phyloP scores from a whole-genome alignment of 2,329 filamentous ascomycete genomes.

The Lachnellula occidentalis region DNA sequence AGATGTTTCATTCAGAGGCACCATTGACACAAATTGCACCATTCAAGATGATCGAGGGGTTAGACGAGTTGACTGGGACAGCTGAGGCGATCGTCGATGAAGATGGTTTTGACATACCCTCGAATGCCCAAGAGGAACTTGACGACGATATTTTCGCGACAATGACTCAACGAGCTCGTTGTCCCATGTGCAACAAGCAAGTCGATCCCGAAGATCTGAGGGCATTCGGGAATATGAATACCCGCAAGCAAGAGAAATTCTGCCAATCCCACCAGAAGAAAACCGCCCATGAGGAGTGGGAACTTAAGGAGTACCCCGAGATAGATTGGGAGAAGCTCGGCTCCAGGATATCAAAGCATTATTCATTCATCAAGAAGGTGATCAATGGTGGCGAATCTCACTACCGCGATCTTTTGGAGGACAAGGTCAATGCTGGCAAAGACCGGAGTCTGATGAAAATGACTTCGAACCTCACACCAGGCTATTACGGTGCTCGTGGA shows the following conservation, averaged over 20 bases:
- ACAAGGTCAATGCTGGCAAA: conserved; percentile 50
- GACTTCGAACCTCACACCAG: conserved; percentile 52
- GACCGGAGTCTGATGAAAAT: conserved; percentile 56
- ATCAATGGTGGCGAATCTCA: conserved; percentile 51
- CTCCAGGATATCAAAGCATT: conserved; percentile 51
- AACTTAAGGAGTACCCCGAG: conserved; percentile 54
- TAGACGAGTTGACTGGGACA: conserved; percentile 6
- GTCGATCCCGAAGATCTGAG: conserved; percentile 53
- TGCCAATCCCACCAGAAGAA: conserved; percentile 57
- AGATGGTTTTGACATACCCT: not conserved
- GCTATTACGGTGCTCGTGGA: conserved; percentile 79
- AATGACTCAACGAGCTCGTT: conserved; percentile 34
- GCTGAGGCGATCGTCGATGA: conserved; percentile 6
- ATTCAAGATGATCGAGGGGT: conserved; percentile 9
- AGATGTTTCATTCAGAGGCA: not conserved
- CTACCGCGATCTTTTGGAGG: conserved; percentile 53
- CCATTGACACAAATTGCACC: conserved; percentile 6
- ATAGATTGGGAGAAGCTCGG: conserved; percentile 65
- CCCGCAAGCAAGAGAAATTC: conserved; percentile 56
- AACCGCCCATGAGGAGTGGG: conserved; percentile 41
- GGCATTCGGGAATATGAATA: conserved; percentile 47
- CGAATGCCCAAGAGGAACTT: not conserved
- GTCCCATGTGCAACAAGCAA: conserved; percentile 60
- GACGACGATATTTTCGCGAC: conserved; percentile 2
- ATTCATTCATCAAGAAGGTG: conserved; percentile 50